phyloP scores from a whole-genome alignment of 164 flowering plant genomes.

The Aristolochia contorta region DNA sequence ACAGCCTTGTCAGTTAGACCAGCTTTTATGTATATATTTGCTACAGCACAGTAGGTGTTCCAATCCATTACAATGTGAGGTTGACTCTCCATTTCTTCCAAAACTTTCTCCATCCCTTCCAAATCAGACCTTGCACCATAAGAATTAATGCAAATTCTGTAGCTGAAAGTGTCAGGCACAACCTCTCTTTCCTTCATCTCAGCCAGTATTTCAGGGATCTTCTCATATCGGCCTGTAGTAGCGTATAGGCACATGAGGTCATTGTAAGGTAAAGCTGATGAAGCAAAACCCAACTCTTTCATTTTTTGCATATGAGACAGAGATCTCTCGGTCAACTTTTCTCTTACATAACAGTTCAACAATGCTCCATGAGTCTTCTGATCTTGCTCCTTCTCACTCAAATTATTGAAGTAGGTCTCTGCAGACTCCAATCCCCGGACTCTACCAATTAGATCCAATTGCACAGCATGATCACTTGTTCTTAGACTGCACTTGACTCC shows the following conservation, averaged over 20 bases:
- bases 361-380: conserved; percentile 27
- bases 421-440: conserved; percentile 32
- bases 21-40: conserved; percentile 31
- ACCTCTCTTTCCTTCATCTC: conserved; percentile 43
- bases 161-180: conserved; percentile 20
- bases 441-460: conserved; percentile 28
- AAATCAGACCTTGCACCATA: conserved; percentile 27
- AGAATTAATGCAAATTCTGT: conserved; percentile 20
- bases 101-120: conserved; percentile 25
- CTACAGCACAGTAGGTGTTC: conserved; percentile 25
- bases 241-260: conserved; percentile 28
- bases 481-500: conserved; percentile 30
- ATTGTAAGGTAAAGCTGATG: conserved; percentile 22
- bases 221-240: conserved; percentile 25
- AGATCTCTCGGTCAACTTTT: conserved; percentile 27
- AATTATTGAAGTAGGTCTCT: conserved; percentile 26
- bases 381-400: conserved; percentile 12
- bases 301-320: conserved; percentile 29
- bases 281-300: conserved; percentile 21
- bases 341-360: conserved; percentile 26
- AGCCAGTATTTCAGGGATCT: conserved; percentile 26
- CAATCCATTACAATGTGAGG: conserved; percentile 16
- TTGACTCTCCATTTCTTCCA: conserved; percentile 29
- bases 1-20: conserved; percentile 24
- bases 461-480: conserved; percentile 26